These are phyloP conservation scores for Trichomonas tenax DNA, from an alignment of 208 protist genomes.

Conservation along the genomic window DNA sequence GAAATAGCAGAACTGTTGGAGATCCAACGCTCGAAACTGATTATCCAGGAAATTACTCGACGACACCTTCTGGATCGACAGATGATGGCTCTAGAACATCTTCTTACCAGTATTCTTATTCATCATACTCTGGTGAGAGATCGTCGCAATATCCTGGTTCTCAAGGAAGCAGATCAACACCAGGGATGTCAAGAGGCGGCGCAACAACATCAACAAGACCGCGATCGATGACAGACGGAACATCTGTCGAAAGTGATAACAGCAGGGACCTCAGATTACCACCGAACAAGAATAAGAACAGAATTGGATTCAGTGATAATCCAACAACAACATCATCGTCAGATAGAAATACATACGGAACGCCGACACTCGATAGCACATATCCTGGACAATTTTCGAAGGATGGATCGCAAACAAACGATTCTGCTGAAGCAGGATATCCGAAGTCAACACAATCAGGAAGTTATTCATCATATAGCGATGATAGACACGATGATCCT, in stretches of 20 bases:
- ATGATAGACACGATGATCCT: no score
- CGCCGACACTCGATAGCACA: no score
- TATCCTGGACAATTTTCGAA: no score
- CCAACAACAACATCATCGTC: no score
- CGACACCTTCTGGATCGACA: background rate
- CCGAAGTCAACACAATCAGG: no score
- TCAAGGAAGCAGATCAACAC: background rate
- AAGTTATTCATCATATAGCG: no score
- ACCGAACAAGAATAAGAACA: no score
- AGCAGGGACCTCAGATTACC: background rate
- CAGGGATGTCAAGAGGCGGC: background rate
- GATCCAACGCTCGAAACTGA: background rate
- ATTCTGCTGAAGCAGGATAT: no score
- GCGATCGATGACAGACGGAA: background rate
- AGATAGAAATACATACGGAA: no score
- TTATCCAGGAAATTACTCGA: background rate
- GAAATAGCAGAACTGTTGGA: background rate
- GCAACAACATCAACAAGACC: background rate
- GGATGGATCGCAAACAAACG: no score
- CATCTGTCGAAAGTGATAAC: background rate
- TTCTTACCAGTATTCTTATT: background rate
- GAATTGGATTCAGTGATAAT: no score
- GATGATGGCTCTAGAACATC: no score
- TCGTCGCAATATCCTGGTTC: background rate
- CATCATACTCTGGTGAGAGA: background rate